Evolutionary conservation across 805 yeast genomes (phyloP).

Genomic region (Scheffersomyces stipitis): DNA sequence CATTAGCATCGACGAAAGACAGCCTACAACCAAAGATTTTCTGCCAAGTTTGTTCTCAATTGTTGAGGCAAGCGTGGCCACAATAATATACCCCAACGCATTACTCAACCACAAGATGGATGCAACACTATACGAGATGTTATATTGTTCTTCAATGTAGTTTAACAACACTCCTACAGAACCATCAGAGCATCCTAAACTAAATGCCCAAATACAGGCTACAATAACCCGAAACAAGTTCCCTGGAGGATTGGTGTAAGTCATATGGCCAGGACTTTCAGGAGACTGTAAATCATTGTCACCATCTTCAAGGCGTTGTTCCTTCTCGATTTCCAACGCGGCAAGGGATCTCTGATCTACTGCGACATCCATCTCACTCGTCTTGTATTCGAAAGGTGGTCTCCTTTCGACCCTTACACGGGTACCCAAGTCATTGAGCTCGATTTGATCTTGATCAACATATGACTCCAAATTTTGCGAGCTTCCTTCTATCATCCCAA

Average conservation of each 20-base stretch:
- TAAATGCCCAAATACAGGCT: conserved; percentile 16
- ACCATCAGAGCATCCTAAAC: conserved; percentile 18
- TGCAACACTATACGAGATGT: conserved; percentile 16
- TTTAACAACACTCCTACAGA: conserved; percentile 23
- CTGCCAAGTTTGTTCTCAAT: conserved; percentile 16
- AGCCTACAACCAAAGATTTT: conserved; percentile 13
- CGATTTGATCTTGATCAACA: too few relatives aligned
- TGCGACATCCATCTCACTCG: conserved; percentile 1
- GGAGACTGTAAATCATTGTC: background rate
- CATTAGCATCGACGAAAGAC: conserved; percentile 10
- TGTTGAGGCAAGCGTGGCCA: conserved; percentile 15
- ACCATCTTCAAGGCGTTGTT: too few relatives aligned
- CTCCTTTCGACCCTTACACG: conserved; percentile 5
- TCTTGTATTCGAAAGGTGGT: conserved; percentile 4
- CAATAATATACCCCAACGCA: conserved; percentile 17
- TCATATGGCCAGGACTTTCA: conserved; percentile 8
- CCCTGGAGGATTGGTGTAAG: conserved; percentile 13
- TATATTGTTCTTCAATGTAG: conserved; percentile 18
- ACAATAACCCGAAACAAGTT: conserved; percentile 15
- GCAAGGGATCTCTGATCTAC: background rate
- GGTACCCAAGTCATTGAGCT: too few relatives aligned
- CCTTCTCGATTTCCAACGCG: background rate
- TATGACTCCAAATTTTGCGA: too few relatives aligned
- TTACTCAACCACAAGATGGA: conserved; percentile 22
- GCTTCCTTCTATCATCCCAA: too few relatives aligned